Conservation (phyloP, 2,329 filamentous ascomycete species). For the Leptographium lundbergii region DNA sequence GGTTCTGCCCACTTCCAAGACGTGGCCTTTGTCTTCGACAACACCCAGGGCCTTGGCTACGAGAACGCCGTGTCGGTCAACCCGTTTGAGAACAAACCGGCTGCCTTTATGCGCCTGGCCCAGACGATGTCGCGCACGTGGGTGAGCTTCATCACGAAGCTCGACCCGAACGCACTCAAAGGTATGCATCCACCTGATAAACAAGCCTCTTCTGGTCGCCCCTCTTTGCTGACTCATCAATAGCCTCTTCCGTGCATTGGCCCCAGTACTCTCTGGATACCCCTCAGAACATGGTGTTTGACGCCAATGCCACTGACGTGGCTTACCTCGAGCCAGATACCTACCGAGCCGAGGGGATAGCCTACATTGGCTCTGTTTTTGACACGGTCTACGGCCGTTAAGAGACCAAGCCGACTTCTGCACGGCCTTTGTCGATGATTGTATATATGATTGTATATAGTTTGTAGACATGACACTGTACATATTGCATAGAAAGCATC, state of each 20-base stretch:
- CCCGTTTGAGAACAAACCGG: slow-evolving; percentile 27
- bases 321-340: slow-evolving; percentile 29
- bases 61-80: slow-evolving; percentile 10
- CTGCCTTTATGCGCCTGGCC: slow-evolving; percentile 28
- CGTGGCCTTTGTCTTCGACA: slow-evolving; percentile 41
- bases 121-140: slow-evolving; percentile 37
- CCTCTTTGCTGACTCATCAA: slow-evolving; percentile 1
- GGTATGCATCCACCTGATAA: not conserved
- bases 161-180: slow-evolving; percentile 26
- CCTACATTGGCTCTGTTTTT: slow-evolving; percentile 10
- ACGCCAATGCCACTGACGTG: slow-evolving; percentile 28
- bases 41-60: slow-evolving; percentile 34
- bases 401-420: not conserved
- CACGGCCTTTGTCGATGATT: not conserved
- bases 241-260: not conserved
- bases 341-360: slow-evolving; percentile 29
- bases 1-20: slow-evolving; percentile 29
- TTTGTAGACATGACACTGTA: too few species aligned
- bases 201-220: not conserved
- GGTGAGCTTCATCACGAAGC: slow-evolving; percentile 33
- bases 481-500: too few species aligned
- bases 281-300: slow-evolving; percentile 35
- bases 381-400: not conserved
- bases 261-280: slow-evolving; percentile 31
- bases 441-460: not conserved